Evolutionary conservation across 2,329 filamentous ascomycete species (phyloP).

Genomic region (Corniculantispora saksenae): DNA sequence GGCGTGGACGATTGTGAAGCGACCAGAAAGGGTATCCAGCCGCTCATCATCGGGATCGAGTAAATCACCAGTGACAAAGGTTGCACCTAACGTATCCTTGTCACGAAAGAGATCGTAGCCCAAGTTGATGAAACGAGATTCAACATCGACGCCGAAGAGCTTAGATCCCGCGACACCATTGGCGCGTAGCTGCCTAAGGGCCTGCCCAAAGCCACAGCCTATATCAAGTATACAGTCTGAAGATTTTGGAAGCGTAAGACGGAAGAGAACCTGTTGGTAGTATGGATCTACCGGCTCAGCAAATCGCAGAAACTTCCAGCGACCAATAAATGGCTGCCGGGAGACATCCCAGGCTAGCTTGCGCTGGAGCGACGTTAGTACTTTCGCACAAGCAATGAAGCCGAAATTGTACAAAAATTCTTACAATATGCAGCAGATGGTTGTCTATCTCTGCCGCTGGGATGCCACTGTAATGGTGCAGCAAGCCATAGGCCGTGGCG

Average conservation of each 20-base stretch:
- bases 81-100: slow-evolving; percentile 44
- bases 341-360: slow-evolving; percentile 48
- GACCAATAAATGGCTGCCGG: slow-evolving; percentile 48
- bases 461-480: slow-evolving; percentile 42
- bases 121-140: slow-evolving; percentile 53
- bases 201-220: slow-evolving; percentile 53
- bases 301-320: slow-evolving; percentile 52
- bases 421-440: slow-evolving; percentile 39
- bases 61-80: slow-evolving; percentile 54
- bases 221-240: slow-evolving; percentile 48
- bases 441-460: slow-evolving; percentile 35
- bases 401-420: slow-evolving; percentile 15
- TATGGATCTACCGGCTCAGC: slow-evolving; percentile 41
- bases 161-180: slow-evolving; percentile 51
- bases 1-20: slow-evolving; percentile 50
- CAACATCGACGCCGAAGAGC: slow-evolving; percentile 53
- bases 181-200: slow-evolving; percentile 49
- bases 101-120: slow-evolving; percentile 68
- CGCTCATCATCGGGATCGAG: slow-evolving; percentile 41
- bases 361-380: slow-evolving; percentile 34
- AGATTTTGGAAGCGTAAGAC: slow-evolving; percentile 41
- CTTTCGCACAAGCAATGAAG: neutral
- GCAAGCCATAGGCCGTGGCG: slow-evolving; percentile 37
- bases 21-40: slow-evolving; percentile 38
- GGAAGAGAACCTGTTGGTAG: slow-evolving; percentile 44